Base-by-base conservation (phyloP, 2,329 filamentous ascomycete species). In the Aureobasidium sp. region DNA sequence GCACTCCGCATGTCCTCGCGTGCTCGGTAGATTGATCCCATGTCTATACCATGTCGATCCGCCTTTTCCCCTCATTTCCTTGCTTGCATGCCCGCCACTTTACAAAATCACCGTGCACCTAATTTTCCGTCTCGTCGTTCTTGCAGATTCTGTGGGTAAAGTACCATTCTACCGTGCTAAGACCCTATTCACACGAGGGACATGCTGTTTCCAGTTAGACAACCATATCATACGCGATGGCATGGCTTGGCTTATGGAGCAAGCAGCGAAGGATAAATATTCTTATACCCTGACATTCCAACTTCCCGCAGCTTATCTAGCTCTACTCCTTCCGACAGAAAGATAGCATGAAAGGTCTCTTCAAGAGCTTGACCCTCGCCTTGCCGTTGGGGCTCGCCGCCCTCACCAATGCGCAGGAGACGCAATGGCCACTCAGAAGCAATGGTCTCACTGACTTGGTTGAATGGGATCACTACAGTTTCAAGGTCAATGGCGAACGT, bases 391-490 rank as follows among this genome's bases (percentile, higher is more conserved):
- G 31, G 23, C 47, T 65, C 38, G 42, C 55, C 29, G 45, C 59
- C 18, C 38, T 61, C 13, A 33, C 64, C 36, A 53, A 23, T 7
- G 59, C 58, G 20, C 48, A 54, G n/a, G 58, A 67, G 33, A 47
- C 42, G 18, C 65, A 67, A 56, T 67, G 65, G 65, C 59, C 65
- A 8, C 51, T 67, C 8, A 33, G 36, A 48, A 64, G 53, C 42
- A 56, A 67, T 64, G 59, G 65, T 20, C 43, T 67, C 20, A 86
- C 79, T 66, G 71, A 80, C 6, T 76, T 81, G 29, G 84, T 87
- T 1, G 77, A 85, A 73, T 87, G 84, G 85, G 85, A 87, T 67
- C 80, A 84, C 64, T 85, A 85, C 72, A 86, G 84, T 72, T 83
- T 86, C 70, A 79, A 82, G 36, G 73, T 87, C 62, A 82, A 87